phyloP scores from a whole-genome alignment of 495 filamentous ascomycete genomes.

The Cercophora samala region DNA sequence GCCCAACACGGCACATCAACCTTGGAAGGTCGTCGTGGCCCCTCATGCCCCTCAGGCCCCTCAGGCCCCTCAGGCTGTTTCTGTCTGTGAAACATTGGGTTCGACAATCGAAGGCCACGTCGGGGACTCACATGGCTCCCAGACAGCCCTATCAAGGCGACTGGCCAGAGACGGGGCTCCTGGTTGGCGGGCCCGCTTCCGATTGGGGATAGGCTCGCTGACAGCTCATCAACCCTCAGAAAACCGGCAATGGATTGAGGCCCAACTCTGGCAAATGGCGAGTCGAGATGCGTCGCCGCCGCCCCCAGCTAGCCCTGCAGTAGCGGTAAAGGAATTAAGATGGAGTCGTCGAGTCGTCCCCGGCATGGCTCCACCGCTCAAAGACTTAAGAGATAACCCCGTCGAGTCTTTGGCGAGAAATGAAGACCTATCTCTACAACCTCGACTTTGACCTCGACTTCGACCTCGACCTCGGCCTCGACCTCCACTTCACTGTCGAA shows the following conservation, averaged over 20 bases:
- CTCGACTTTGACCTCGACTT: too few species aligned
- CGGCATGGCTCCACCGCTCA: background rate
- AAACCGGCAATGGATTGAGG: slow-evolving; percentile 18
- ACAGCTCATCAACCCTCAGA: slow-evolving; percentile 4
- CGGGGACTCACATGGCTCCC: slow-evolving; percentile 5
- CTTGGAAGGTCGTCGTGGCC: background rate
- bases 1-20: background rate
- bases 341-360: background rate
- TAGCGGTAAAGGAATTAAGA: background rate
- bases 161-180: slow-evolving; percentile 12
- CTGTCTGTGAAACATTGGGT: slow-evolving; percentile 13
- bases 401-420: background rate
- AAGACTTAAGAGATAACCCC: slow-evolving; percentile 1
- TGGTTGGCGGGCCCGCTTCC: slow-evolving; percentile 17
- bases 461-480: slow-evolving; percentile 26
- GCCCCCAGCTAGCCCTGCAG: background rate
- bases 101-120: background rate
- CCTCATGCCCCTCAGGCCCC: too few species aligned
- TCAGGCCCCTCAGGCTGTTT: slow-evolving; percentile 4
- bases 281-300: background rate
- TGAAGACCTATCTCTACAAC: slow-evolving; percentile 22
- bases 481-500: slow-evolving; percentile 30
- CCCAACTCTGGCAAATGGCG: slow-evolving; percentile 20
- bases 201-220: slow-evolving; percentile 20
- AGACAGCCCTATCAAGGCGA: slow-evolving; percentile 13